Evolutionary conservation across 345 rosid genomes (phyloP), one percentile per base, ranked within the genome.

Genomic region (Clausena lansium): DNA sequence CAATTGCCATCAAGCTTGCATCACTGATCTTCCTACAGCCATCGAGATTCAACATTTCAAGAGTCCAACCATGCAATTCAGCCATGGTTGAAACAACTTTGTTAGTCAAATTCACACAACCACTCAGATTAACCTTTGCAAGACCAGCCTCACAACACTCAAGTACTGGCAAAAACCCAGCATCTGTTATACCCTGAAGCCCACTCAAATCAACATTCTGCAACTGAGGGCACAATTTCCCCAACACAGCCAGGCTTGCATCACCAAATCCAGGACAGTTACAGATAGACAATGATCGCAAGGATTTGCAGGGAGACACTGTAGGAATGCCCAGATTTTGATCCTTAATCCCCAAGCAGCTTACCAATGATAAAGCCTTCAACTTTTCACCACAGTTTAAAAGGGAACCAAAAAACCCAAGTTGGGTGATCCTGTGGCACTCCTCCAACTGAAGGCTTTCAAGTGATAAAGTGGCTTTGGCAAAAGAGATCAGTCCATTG

Each of bases 191-290:
- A 17, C 84, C 91, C 79, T 76, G 84, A 70, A 94, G 95, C 27
- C 98, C 94, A 33, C 78, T 82, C 35, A 96, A 81, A n/a, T 88
- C 97, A 58, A 94, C 50, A 54, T 91, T 74, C 83, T 89, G 90
- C 68, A 96, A 79, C 50, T 83, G 86, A n/a, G 95, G 90, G 84
- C 98, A 96, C 71, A 92, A 45, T 79, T 90, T 91, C 9, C 92
- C 98, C 72, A 96, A 71, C n/a, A 85, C 82, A 67, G 89, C 84
- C 75, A 96, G 80, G 84, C 86, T 86, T 54, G 78, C 79, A 59
- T 96, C 91, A 66, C 98, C 98, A 74, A 96, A 92, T 66, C 98
- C 97, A 36, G 95, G 97, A 83, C 99, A 96, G 84, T 91, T 87
- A 32, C 91, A 82, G 65, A 96, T 81, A 61, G 85, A 81, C 83